Evolutionary conservation across 2,329 filamentous ascomycete species (phyloP).

Genomic region (Emergomyces africanus): DNA sequence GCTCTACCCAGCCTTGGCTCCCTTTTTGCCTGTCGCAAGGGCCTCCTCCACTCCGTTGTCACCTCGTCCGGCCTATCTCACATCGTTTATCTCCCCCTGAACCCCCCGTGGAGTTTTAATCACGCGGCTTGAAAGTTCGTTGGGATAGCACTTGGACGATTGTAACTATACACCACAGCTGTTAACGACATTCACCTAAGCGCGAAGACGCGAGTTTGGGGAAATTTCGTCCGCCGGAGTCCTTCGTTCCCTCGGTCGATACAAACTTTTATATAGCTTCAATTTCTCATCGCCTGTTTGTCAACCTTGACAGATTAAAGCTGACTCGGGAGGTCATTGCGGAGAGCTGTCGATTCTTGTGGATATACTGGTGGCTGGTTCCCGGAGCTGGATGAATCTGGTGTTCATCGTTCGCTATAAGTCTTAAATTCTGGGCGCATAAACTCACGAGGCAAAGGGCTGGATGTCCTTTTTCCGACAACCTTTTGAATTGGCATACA

Average conservation of each 20-base stretch:
- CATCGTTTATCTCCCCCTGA: not conserved
- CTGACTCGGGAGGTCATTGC: not conserved
- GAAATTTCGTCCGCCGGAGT: not conserved
- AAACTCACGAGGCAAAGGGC: not conserved
- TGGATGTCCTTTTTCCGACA: not conserved
- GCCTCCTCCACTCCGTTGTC: not conserved
- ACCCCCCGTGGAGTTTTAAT: not conserved
- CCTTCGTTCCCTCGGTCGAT: not conserved
- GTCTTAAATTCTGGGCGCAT: not conserved
- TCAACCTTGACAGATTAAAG: not conserved
- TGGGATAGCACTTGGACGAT: not conserved
- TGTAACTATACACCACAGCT: not conserved
- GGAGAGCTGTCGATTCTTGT: not conserved
- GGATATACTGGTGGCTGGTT: not conserved
- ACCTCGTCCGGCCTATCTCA: not conserved
- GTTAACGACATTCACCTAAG: not conserved
- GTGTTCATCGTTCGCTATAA: not conserved
- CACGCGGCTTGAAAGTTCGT: not conserved
- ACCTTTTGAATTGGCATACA: not conserved
- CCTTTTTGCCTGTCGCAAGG: not conserved
- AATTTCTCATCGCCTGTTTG: not conserved
- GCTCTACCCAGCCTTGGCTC: not conserved
- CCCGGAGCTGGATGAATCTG: not conserved
- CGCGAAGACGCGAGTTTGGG: not conserved
- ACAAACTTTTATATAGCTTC: not conserved